A percentile compares a stretch with the other conserved stretches of the same genome.
Evolutionary conservation across 2,329 filamentous ascomycete genomes (phyloP).

Genomic region (Aspergillus puulaauensis): DNA sequence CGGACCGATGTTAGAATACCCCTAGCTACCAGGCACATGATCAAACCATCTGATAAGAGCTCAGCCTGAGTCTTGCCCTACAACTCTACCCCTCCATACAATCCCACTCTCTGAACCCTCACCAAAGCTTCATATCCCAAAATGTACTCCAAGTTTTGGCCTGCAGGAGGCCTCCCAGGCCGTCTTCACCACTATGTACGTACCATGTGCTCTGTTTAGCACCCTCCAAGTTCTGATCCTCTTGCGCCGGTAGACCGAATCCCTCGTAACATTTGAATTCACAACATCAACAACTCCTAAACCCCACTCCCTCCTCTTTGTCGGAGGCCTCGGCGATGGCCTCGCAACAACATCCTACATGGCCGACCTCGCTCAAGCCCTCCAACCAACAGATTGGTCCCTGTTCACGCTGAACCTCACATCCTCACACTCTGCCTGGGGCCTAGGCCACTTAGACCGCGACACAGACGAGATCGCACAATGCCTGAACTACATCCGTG

Average conservation of each 20-base stretch:
- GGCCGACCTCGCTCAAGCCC: constrained; percentile 46
- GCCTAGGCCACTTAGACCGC: constrained; percentile 50
- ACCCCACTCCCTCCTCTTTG: constrained; percentile 55
- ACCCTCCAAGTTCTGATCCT: neutral
- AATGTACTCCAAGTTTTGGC: constrained; percentile 39
- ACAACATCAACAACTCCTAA: constrained; percentile 27
- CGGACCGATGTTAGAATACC: neutral
- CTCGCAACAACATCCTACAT: constrained; percentile 57
- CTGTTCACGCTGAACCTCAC: constrained; percentile 53
- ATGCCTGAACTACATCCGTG: constrained; percentile 53
- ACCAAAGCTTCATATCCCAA: constrained; percentile 1
- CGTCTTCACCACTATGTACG: constrained; percentile 39
- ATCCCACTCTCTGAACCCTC: neutral
- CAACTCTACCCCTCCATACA: constrained; percentile 1
- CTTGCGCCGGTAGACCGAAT: constrained; percentile 23
- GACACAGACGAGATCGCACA: constrained; percentile 56
- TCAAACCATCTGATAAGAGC: neutral
- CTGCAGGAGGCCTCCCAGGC: constrained; percentile 35
- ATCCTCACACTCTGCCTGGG: constrained; percentile 57
- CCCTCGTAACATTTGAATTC: constrained; percentile 45
- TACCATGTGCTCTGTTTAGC: neutral
- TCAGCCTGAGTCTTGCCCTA: neutral
- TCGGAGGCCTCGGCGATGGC: constrained; percentile 60
- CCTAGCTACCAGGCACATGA: neutral
- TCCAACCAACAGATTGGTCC: constrained; percentile 53